A percentile compares a stretch with the other conserved stretches of the same genome.
Conservation (phyloP, 73 alveolate genomes). For the Effrenium voratum region DNA sequence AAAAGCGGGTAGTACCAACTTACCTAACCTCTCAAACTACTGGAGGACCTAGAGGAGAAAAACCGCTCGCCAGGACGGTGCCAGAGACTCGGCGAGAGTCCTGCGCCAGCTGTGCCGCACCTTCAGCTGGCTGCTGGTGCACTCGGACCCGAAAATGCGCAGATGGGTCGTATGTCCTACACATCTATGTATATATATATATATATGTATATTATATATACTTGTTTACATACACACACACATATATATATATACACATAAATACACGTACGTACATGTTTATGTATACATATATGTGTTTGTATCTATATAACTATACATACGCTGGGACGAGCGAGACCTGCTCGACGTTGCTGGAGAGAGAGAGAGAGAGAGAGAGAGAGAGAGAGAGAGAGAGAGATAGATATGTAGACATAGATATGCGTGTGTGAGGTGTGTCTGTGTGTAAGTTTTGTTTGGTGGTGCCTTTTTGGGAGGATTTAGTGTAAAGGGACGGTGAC, state of each 20-base stretch:
- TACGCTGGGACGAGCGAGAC: background rate
- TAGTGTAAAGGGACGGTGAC: too few relatives aligned
- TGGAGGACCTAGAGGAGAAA: too few relatives aligned
- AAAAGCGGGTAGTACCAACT: too few relatives aligned
- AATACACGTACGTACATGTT: background rate
- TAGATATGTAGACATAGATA: background rate
- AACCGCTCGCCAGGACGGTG: too few relatives aligned
- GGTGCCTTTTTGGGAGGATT: too few relatives aligned
- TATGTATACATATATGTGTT: background rate
- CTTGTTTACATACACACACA: background rate
- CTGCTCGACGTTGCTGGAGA: background rate
- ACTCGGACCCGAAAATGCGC: background rate
- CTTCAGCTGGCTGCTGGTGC: slow-evolving; percentile 78
- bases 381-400: background rate
- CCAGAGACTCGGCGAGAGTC: slow-evolving; percentile 38
- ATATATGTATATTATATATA: background rate
- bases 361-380: background rate
- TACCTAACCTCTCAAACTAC: too few relatives aligned
- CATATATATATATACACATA: background rate
- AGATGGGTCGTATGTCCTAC: background rate
- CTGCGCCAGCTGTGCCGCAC: slow-evolving; percentile 81
- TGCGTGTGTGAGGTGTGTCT: too few relatives aligned
- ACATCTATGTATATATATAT: background rate
- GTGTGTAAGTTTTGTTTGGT: too few relatives aligned
- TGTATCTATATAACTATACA: background rate